Base-by-base conservation (phyloP, 495 filamentous ascomycete genomes). In the Hapsidospora chrysogenum region DNA sequence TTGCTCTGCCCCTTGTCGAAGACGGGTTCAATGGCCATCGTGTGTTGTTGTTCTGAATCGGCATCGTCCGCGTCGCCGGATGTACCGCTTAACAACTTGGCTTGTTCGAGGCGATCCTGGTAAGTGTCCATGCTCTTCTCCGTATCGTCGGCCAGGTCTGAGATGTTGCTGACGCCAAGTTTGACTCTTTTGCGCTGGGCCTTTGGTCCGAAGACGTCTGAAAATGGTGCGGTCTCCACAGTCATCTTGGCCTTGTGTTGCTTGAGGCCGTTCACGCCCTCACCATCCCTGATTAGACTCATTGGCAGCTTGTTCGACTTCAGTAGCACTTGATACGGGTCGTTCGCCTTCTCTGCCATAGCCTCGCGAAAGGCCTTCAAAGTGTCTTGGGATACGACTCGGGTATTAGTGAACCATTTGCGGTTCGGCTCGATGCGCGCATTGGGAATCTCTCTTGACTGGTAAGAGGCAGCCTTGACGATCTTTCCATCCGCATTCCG, bases 1-100 rank as follows among this genome's bases (percentile, higher is more conserved):
- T 89, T 92, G 43, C 74, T 81, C 52, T 92, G 83, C 11, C 89
- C 89, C 61, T 97, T 97, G 33, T 61, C 75, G 59, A 97, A 97
- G 33, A 97, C 80, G 17, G 85, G 70, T 46, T 97, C 89, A 39
- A 78, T 66, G 15, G 86, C 82, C 29, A 72, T 76, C 2, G 74
- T 68, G 11, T 80, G 56, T 26, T 26, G 6, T 11, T 6, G 6
- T 6, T 11, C 23, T 10, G 11, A 4, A 8, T 35, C 33, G 26
- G 58, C 45, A 18, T 68, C 67, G 21, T 70, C 69, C 8, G 56
- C 54, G 3, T 60, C 30, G 2, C 68, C 67, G 15, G 72, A 62
- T 30, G 63, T 72, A 20, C 85, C 85, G 45, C 74, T 81, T 3
- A 85, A 55, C 17, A 83, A 58, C 29, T 61, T 73, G 17, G 67